These are phyloP conservation scores for Ziziphus jujuba DNA, from an alignment of 306 rosid species.

Conservation along the genomic window DNA sequence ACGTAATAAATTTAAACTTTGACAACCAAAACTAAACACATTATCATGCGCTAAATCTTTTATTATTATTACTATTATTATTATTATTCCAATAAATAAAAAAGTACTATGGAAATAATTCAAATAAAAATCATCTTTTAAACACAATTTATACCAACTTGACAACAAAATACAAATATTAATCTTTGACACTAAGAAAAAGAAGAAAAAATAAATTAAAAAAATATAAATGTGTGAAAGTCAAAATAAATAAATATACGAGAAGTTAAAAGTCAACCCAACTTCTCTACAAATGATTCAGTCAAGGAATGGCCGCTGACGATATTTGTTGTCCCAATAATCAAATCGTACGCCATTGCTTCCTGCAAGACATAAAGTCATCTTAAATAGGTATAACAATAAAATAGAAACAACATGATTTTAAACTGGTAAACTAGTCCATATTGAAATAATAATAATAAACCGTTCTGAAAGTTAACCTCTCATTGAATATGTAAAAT, in stretches of 20 bases:
- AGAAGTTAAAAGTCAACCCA: constrained; percentile 39
- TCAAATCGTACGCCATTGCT: constrained; percentile 92
- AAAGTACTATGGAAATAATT: no score
- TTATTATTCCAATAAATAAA: no score
- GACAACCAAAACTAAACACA: no score
- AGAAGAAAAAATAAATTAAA: not conserved
- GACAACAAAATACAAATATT: no score
- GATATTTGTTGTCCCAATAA: constrained; percentile 79
- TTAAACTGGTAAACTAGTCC: not conserved
- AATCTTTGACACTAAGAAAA: not conserved
- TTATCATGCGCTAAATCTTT: no score
- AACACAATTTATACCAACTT: no score
- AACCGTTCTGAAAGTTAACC: no score
- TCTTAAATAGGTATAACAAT: not conserved
- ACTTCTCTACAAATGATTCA: constrained; percentile 76
- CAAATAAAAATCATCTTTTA: no score
- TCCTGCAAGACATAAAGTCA: constrained; percentile 55
- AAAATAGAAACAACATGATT: constrained; percentile 9
- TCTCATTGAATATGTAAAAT: no score
- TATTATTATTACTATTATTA: no score
- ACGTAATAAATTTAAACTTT: no score
- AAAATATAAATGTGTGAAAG: not conserved
- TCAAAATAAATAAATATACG: not conserved
- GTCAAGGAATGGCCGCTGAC: constrained; percentile 64
- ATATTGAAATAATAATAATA: not conserved